Conservation (phyloP, 768 basidiomycete species). For the Mycena venus region DNA sequence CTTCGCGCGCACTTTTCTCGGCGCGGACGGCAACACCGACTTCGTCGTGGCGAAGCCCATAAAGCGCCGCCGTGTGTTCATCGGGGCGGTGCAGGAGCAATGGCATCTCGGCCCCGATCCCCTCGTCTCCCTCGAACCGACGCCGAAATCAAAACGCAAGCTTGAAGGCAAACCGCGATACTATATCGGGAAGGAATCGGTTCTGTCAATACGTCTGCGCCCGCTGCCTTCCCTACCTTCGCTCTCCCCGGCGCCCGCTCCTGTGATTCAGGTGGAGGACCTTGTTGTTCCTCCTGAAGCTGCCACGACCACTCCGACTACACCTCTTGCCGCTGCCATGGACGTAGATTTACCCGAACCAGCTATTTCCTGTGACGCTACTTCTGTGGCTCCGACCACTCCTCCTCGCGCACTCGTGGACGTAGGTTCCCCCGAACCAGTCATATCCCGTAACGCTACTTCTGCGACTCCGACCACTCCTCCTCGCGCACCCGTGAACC, state of each 20-base stretch:
- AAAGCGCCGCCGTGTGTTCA: constrained; percentile 6
- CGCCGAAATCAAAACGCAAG: not conserved
- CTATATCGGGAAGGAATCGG: constrained; percentile 5
- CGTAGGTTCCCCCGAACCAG: not conserved
- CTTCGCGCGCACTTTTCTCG: constrained; percentile 12
- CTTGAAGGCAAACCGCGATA: not conserved
- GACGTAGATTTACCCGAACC: not conserved
- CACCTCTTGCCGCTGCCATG: not conserved
- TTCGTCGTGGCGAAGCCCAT: not conserved
- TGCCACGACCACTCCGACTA: not conserved
- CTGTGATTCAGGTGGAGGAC: not conserved
- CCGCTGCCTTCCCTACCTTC: not conserved
- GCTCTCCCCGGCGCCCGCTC: not conserved
- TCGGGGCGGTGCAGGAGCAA: constrained; percentile 17
- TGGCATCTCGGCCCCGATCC: constrained; percentile 28
- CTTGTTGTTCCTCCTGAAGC: not conserved
- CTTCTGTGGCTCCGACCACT: not conserved
- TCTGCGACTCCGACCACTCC: not conserved
- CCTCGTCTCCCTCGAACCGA: not conserved
- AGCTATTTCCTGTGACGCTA: not conserved
- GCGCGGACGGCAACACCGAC: constrained; percentile 12
- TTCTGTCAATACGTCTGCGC: constrained; percentile 5
- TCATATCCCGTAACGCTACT: not conserved
- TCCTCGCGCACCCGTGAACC: not conserved
- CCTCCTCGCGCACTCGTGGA: not conserved